A percentile compares a stretch with the other conserved stretches of the same genome.
phyloP scores from a whole-genome alignment of 306 rosid species.

The Rubus parviflorus region DNA sequence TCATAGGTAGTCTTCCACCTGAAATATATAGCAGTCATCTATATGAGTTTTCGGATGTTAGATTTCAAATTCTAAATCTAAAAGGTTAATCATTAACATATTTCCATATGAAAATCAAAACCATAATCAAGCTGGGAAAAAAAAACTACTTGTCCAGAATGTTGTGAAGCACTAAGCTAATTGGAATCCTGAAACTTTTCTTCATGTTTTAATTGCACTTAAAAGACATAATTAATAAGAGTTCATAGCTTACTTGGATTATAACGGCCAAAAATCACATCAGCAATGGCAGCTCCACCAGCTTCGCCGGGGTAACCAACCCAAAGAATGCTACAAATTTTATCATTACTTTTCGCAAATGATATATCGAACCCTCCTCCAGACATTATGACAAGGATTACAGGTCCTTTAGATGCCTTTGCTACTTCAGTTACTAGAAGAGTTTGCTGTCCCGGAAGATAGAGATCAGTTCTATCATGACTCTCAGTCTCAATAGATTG shows the following conservation, averaged over 20 bases:
- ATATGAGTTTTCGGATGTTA: background rate
- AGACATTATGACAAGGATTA: slow-evolving; percentile 87
- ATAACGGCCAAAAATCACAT: slow-evolving; percentile 71
- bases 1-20: slow-evolving; percentile 97
- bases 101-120: no score
- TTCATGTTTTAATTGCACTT: background rate
- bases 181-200: background rate
- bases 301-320: slow-evolving; percentile 99
- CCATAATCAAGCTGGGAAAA: no score
- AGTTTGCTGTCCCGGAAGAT: slow-evolving; percentile 88
- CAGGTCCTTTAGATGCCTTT: slow-evolving; percentile 81
- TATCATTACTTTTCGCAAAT: slow-evolving; percentile 68
- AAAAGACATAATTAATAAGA: background rate
- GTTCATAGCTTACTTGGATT: slow-evolving; percentile 72
- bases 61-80: background rate
- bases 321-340: slow-evolving; percentile 92
- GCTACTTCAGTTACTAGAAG: slow-evolving; percentile 73
- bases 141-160: no score
- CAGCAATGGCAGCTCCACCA: slow-evolving; percentile 97
- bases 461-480: slow-evolving; percentile 68
- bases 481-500: slow-evolving; percentile 84
- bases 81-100: background rate
- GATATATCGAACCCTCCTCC: slow-evolving; percentile 96
- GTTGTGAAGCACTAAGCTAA: no score
- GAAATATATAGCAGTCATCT: slow-evolving; percentile 16